Base-by-base conservation (phyloP, 1,139 yeast genomes). In the Diutina neorugosa region DNA sequence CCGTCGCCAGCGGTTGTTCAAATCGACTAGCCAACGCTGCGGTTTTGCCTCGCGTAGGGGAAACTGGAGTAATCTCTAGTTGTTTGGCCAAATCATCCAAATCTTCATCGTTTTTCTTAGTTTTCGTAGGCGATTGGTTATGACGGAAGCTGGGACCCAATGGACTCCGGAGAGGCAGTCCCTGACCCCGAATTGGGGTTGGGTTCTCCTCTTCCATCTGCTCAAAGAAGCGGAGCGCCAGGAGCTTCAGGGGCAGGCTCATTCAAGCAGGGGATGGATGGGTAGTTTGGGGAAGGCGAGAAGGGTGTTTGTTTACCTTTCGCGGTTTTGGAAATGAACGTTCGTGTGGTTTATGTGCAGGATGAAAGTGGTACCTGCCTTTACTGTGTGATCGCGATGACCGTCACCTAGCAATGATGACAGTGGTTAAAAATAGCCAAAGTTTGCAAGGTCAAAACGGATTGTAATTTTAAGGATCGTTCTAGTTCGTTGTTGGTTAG, bases 1-100 rank as follows among this genome's bases (percentile, higher is more conserved):
- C 50, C 14, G 50, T 46, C 21, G 50, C 50, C 50, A 46, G 50
- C n/a, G 50, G 50, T 27, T 46, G 50, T 16, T 46, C 50, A 16
- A 46, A 46, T 9, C 50, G 50, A 16, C 23, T 16, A n/a, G 37
- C 37, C 31, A 46, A 46, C 21, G 50, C 50, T 12, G 40, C 40
- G 23, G 50, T 46, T 18, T 46, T 46, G 21, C 21, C 16, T 16
- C 37, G 40, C 3, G 50, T 23, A 5, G 48, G 34, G 1, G 34
- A 9, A 40, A 46, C 40, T 5, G 50, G 50, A 18, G 50, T 27
- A 16, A 46, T 46, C 16, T 46, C 50, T 19, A 46, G 27, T 18
- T 46, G 50, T 20, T 46, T 46, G 14, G 50, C 50, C 21, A 46
- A 18, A 11, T 34, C 50, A n/a, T 46, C 50, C 40, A 46, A 46